Evolutionary conservation across 1,284 basidiomycete species (phyloP), one percentile per base, ranked within the genome.

Genomic region (Heterobasidion occidentale): DNA sequence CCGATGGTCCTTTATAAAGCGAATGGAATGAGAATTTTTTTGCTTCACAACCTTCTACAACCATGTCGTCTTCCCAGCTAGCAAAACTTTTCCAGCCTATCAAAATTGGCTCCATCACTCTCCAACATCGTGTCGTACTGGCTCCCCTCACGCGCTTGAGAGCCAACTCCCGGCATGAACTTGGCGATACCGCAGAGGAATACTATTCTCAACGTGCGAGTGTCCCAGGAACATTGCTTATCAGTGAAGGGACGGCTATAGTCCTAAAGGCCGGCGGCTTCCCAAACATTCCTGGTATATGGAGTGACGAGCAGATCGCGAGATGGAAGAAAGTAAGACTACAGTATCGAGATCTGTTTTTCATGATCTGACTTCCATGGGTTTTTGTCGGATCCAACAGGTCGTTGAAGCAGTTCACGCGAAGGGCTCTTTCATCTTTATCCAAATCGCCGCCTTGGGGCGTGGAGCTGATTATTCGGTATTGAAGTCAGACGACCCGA

Each of bases 141-240:
- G 77, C 77, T 1, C 79, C 79, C 2, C 63, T 80, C 55, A 81
- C 80, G 9, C 65, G 73, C 51, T 63, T 61, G 61, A 68, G 74
- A 35, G 73, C 72, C 11, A 63, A 68, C 56, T 56, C 54, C 9
- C 49, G 60, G n/a, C 66, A 71, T 46, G 65, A 66, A 12, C 70
- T 54, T 11, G 56, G 56, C 12, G 67, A 69, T 17, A 59, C 74
- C 11, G 69, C 66, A 14, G 63, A 67, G 19, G 71, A 74, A 46
- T 80, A 82, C 64, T 82, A 81, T 64, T 57, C 63, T 0, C 80
- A 82, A 61, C 70, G 79, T 11, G 75, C 71, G 1, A 67, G 64
- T 36, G 62, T 61, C 0, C 72, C 74, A 0, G 80, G 79, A 0
- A 76, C 77, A 0, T 64, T 83, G 6, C 64, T 82, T 20, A 76